Evolutionary conservation across 495 filamentous ascomycete species (phyloP).

Genomic region (Penicillium verhagenii): DNA sequence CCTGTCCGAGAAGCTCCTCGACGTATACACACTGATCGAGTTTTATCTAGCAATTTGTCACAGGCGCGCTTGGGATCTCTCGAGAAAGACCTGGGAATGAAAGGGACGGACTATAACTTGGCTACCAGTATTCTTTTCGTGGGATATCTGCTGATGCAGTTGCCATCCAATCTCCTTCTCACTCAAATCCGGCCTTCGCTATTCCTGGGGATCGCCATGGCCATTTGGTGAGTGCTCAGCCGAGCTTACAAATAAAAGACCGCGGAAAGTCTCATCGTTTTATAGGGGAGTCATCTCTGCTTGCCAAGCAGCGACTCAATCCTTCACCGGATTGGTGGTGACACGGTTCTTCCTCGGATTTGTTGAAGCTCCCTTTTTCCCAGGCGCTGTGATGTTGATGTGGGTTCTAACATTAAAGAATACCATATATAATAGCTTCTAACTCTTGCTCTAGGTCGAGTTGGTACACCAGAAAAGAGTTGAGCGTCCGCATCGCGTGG

Average conservation of each 20-base stretch:
- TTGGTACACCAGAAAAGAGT: conserved; percentile 53
- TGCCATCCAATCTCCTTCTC: conserved; percentile 62
- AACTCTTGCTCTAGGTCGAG: conserved; percentile 28
- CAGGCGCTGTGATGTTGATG: conserved; percentile 42
- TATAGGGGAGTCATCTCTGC: conserved; percentile 61
- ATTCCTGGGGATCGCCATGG: conserved; percentile 31
- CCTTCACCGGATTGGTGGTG: conserved; percentile 58
- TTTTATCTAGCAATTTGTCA: conserved; percentile 26
- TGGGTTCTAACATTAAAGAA: conserved; percentile 6
- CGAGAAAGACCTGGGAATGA: conserved; percentile 46
- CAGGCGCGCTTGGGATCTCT: conserved; percentile 44
- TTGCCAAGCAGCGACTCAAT: conserved; percentile 55
- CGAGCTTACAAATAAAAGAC: neutral
- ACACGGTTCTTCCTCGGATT: conserved; percentile 71
- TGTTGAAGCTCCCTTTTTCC: conserved; percentile 51
- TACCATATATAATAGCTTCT: neutral
- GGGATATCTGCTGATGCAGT: conserved; percentile 58
- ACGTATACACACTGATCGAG: too few relatives aligned
- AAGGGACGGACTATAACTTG: conserved; percentile 52
- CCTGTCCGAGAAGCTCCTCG: too few relatives aligned
- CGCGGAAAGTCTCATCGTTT: neutral
- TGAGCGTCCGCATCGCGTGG: conserved; percentile 50
- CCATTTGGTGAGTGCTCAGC: conserved; percentile 35
- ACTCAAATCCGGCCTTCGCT: conserved; percentile 42
- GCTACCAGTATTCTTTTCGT: conserved; percentile 67